A percentile compares a stretch with the other conserved stretches of the same genome.
Evolutionary conservation across 257 asterid species (phyloP).

Genomic region (Plantago ovata): DNA sequence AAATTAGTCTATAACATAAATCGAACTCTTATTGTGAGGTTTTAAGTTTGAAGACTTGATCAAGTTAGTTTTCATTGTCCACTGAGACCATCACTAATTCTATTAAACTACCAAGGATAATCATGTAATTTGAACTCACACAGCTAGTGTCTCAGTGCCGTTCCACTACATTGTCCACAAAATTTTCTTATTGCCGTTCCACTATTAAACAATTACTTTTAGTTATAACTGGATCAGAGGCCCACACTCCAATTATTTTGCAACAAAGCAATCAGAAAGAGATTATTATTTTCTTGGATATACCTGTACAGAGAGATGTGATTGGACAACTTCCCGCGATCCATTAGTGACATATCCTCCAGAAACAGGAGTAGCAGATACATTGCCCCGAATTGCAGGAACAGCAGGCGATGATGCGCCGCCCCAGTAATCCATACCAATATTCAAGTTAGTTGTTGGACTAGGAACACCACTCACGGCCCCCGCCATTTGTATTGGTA

Average conservation of each 20-base stretch:
- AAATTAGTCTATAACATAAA: too few relatives aligned
- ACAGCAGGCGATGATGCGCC: conserved; percentile 46
- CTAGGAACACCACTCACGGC: conserved; percentile 48
- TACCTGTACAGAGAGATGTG: conserved; percentile 69
- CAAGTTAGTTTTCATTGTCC: too few relatives aligned
- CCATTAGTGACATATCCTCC: conserved; percentile 51
- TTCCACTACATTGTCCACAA: too few relatives aligned
- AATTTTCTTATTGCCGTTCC: too few relatives aligned
- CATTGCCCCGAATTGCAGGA: conserved; percentile 53
- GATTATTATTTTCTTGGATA: background rate
- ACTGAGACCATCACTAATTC: too few relatives aligned
- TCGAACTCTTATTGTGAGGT: too few relatives aligned
- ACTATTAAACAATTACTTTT: background rate
- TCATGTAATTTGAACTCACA: too few relatives aligned
- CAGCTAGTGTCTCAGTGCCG: too few relatives aligned
- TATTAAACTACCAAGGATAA: too few relatives aligned
- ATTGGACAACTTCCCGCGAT: conserved; percentile 53
- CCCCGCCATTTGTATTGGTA: conserved; percentile 44
- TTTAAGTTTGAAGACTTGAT: too few relatives aligned
- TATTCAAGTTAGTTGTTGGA: conserved; percentile 67
- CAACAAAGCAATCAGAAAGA: conserved; percentile 5
- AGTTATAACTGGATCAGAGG: background rate
- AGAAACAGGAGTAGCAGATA: conserved; percentile 45
- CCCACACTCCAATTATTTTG: conserved; percentile 5
- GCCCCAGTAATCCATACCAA: conserved; percentile 82